A percentile compares a stretch with the other conserved stretches of the same genome.
Evolutionary conservation across 2,329 filamentous ascomycete genomes (phyloP).

Genomic region (Fusarium chlamydosporum): DNA sequence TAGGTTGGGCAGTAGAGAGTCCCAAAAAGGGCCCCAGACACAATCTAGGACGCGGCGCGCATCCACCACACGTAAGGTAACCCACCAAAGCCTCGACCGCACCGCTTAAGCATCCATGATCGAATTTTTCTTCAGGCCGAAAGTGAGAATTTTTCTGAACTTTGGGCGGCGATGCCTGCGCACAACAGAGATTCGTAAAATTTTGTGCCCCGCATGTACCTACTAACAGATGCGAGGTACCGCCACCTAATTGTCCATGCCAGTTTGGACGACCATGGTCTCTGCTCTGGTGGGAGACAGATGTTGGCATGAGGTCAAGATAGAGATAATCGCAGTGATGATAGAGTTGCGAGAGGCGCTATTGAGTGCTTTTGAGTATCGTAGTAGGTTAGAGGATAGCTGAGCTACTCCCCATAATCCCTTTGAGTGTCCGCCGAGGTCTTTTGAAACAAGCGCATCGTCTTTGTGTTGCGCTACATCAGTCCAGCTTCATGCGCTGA

Average conservation of each 20-base stretch:
- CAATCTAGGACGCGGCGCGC: conserved; percentile 25
- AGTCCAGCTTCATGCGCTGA: conserved; percentile 6
- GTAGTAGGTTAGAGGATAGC: background rate
- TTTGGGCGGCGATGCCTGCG: conserved; percentile 37
- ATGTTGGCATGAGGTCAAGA: conserved; percentile 19
- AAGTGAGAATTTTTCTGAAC: conserved; percentile 47
- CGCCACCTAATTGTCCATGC: conserved; percentile 16
- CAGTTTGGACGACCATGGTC: conserved; percentile 15
- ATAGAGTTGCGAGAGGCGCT: conserved; percentile 9
- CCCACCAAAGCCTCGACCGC: conserved; percentile 44
- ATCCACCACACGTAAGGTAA: conserved; percentile 41
- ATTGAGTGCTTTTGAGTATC: background rate
- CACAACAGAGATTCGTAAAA: conserved; percentile 34
- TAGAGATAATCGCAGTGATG: conserved; percentile 4
- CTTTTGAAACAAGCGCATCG: background rate
- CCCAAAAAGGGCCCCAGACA: conserved; percentile 38
- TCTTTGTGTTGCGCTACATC: background rate
- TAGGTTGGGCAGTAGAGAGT: conserved; percentile 50
- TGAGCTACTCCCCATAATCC: background rate
- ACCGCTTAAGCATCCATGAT: conserved; percentile 29
- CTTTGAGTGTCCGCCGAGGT: background rate
- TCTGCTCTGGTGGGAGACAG: conserved; percentile 9
- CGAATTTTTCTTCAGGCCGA: conserved; percentile 47
- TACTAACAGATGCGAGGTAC: conserved; percentile 53
- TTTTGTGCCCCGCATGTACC: conserved; percentile 47